Evolutionary conservation across 139 green algal genomes (phyloP).

Genomic region (Asterochloris erici): DNA sequence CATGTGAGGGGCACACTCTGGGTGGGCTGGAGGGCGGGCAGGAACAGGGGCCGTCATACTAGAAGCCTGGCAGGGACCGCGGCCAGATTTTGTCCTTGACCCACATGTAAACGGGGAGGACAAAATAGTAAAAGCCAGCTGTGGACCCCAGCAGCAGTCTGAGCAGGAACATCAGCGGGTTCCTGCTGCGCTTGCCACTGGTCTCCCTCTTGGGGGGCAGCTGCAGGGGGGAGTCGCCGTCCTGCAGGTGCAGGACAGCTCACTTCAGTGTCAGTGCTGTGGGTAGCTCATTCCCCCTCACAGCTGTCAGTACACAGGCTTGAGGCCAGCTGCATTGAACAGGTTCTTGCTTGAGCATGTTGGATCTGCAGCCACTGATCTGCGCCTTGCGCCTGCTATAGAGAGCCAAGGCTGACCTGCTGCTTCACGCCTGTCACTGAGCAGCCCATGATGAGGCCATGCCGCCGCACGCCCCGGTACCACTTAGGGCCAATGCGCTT

Average conservation of each 20-base stretch:
- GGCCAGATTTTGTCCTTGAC: constrained; percentile 87
- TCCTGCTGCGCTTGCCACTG: constrained; percentile 47
- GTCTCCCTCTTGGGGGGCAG: constrained; percentile 68
- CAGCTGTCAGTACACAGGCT: not conserved
- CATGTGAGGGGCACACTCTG: too few species aligned
- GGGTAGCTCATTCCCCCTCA: too few species aligned
- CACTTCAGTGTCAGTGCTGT: too few species aligned
- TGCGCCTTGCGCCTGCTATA: too few species aligned
- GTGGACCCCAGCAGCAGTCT: constrained; percentile 57
- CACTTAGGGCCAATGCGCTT: constrained; percentile 91
- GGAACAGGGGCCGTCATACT: not conserved
- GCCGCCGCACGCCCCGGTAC: constrained; percentile 90
- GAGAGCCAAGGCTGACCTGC: constrained; percentile 28
- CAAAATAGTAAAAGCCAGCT: constrained; percentile 88
- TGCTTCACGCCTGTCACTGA: constrained; percentile 87
- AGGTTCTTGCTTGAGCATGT: not conserved
- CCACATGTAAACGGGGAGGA: constrained; percentile 80
- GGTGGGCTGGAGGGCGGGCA: too few species aligned
- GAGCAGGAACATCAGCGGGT: constrained; percentile 65
- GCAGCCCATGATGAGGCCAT: constrained; percentile 98
- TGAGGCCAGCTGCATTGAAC: not conserved
- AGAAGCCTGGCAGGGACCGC: constrained; percentile 39
- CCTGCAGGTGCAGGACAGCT: constrained; percentile 25
- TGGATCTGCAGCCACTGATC: not conserved
- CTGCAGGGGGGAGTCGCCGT: constrained; percentile 67